These are phyloP conservation scores for Otatea glauca DNA, from an alignment of 176 grass and related monocot species.

Conservation along the genomic window DNA sequence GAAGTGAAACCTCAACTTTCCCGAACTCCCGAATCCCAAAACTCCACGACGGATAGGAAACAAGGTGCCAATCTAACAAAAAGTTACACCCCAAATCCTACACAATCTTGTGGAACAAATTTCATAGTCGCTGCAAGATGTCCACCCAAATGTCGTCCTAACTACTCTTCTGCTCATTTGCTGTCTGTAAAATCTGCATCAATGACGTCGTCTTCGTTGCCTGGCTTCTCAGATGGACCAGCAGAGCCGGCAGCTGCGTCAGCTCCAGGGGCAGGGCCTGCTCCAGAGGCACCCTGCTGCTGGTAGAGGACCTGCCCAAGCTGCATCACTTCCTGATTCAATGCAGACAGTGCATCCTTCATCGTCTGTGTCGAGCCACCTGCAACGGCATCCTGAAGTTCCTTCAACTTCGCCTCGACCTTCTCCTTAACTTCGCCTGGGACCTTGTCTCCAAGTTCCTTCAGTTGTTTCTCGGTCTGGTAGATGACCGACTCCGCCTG, in stretches of 20 bases:
- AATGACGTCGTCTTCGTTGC: slow-evolving; percentile 54
- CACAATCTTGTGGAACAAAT: slow-evolving; percentile 23
- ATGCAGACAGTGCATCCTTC: slow-evolving; percentile 59
- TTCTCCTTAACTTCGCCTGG: slow-evolving; percentile 61
- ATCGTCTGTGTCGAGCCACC: slow-evolving; percentile 55
- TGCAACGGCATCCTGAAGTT: slow-evolving; percentile 56
- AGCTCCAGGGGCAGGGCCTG: slow-evolving; percentile 51
- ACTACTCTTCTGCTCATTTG: slow-evolving; percentile 45
- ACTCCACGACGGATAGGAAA: slow-evolving; percentile 12
- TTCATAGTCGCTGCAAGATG: background rate
- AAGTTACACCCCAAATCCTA: slow-evolving; percentile 42
- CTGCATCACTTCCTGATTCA: slow-evolving; percentile 89
- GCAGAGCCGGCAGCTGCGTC: slow-evolving; percentile 39
- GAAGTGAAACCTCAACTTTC: background rate
- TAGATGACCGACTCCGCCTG: slow-evolving; percentile 77
- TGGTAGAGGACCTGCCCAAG: slow-evolving; percentile 68
- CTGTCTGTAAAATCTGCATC: slow-evolving; percentile 78
- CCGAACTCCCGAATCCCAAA: background rate
- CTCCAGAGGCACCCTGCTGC: slow-evolving; percentile 55
- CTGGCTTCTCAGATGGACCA: slow-evolving; percentile 51
- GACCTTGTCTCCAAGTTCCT: slow-evolving; percentile 79
- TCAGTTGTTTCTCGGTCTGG: slow-evolving; percentile 81
- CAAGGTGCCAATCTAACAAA: slow-evolving; percentile 39
- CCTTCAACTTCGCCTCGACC: slow-evolving; percentile 60
- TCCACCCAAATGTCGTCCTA: background rate